Evolutionary conservation across 495 filamentous ascomycete genomes (phyloP).

Genomic region (Aspergillus mulundensis): DNA sequence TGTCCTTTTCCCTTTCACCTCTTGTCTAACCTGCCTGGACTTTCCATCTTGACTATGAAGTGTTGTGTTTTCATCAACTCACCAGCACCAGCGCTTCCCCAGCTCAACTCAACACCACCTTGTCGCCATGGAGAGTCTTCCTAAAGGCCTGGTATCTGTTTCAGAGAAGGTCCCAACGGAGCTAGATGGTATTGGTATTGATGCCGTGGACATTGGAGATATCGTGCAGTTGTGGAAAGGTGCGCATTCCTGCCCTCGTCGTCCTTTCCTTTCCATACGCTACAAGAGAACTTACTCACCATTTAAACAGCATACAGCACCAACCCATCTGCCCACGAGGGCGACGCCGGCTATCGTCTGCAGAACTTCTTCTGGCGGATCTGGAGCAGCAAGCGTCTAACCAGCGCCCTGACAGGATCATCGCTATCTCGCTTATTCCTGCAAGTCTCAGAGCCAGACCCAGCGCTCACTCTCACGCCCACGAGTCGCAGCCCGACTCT

Average conservation of each 20-base stretch:
- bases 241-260: conserved; percentile 18
- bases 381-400: conserved; percentile 36
- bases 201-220: conserved; percentile 32
- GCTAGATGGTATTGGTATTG: conserved; percentile 26
- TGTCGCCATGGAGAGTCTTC: conserved; percentile 39
- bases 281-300: conserved; percentile 3
- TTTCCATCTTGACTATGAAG: conserved; percentile 13
- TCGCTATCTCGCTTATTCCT: conserved; percentile 39
- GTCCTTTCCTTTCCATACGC: background rate
- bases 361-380: conserved; percentile 55
- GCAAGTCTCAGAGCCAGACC: conserved; percentile 31
- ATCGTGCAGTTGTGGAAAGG: conserved; percentile 47
- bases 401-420: conserved; percentile 24
- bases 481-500: background rate
- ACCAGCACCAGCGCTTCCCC: background rate
- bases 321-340: conserved; percentile 34
- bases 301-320: conserved; percentile 37
- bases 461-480: background rate
- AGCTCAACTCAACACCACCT: background rate
- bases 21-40: conserved; percentile 3
- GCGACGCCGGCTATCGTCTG: conserved; percentile 40
- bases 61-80: background rate
- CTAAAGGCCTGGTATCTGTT: conserved; percentile 49
- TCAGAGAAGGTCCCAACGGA: conserved; percentile 26
- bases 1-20: background rate